Evolutionary conservation across 768 basidiomycete genomes (phyloP).

Genomic region (Suillus weaverae): DNA sequence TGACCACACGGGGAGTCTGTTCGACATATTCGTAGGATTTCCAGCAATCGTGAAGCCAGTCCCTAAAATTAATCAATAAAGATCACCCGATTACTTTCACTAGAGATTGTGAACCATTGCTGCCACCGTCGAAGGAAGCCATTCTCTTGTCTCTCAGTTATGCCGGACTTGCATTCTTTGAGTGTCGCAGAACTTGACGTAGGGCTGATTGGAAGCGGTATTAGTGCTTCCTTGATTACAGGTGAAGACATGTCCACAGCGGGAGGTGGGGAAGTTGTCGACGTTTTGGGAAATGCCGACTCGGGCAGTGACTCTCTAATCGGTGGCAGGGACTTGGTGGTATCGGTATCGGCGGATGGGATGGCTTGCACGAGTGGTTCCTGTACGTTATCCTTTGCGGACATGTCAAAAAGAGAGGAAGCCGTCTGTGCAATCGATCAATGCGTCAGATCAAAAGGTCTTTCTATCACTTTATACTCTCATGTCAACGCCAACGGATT

Average conservation of each 20-base stretch:
- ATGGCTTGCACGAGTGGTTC: neutral
- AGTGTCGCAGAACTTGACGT: neutral
- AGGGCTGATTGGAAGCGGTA: neutral
- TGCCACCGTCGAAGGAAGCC: constrained; percentile 9
- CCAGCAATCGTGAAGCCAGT: constrained; percentile 1
- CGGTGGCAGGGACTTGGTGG: neutral
- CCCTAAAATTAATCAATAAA: constrained; percentile 8
- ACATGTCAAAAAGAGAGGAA: neutral
- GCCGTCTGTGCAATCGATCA: neutral
- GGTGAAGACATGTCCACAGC: neutral
- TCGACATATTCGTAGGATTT: constrained; percentile 1
- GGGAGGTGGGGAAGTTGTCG: neutral
- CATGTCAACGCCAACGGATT: neutral
- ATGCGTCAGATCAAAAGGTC: neutral
- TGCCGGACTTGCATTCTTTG: neutral
- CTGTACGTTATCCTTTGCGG: neutral
- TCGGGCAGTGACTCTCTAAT: neutral
- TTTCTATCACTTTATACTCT: neutral
- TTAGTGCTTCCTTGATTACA: neutral
- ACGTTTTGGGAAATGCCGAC: neutral
- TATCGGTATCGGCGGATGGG: neutral
- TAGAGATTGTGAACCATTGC: constrained; percentile 1
- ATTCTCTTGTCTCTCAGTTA: constrained; percentile 5
- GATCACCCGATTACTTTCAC: neutral
- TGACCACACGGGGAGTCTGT: neutral